Evolutionary conservation across 2,329 filamentous ascomycete genomes (phyloP).

Genomic region (Xylaria digitata): DNA sequence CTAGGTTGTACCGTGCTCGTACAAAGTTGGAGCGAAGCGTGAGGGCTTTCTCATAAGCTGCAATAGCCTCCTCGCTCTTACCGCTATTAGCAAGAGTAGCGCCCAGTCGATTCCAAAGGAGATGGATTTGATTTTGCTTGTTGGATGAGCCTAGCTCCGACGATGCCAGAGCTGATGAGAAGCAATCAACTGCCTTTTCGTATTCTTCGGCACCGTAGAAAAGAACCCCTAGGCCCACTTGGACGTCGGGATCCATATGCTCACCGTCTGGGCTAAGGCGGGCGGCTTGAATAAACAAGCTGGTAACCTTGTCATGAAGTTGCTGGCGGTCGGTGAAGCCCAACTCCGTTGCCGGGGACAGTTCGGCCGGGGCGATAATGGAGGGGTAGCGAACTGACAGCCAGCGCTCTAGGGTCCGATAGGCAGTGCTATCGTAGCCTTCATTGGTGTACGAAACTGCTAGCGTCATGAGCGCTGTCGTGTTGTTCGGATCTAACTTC

Average conservation of each 20-base stretch:
- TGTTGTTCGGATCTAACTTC: conserved; percentile 86
- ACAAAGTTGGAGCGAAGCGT: conserved; percentile 95
- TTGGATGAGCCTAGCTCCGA: conserved; percentile 87
- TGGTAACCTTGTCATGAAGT: conserved; percentile 89
- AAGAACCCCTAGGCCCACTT: conserved; percentile 94
- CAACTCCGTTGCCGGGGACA: conserved; percentile 82
- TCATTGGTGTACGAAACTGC: conserved; percentile 99
- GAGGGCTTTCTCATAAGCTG: conserved; percentile 93
- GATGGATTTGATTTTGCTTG: conserved; percentile 85
- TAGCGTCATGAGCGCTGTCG: conserved; percentile 91
- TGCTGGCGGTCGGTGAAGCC: conserved; percentile 93
- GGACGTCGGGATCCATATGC: conserved; percentile 98
- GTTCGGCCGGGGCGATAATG: conserved; percentile 76
- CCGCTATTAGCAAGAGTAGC: conserved; percentile 96
- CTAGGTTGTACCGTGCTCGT: conserved; percentile 94
- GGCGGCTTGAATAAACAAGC: conserved; percentile 90
- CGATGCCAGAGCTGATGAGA: conserved; percentile 87
- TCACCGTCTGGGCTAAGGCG: conserved; percentile 91
- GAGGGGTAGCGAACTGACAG: conserved; percentile 93
- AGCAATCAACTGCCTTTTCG: conserved; percentile 98
- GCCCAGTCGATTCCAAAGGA: conserved; percentile 96
- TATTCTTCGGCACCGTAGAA: conserved; percentile 99
- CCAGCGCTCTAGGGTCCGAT: conserved; percentile 96
- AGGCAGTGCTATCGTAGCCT: conserved; percentile 96
- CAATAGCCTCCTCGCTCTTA: conserved; percentile 93